phyloP scores from a whole-genome alignment of 2,329 filamentous ascomycete genomes.

The Byssochlamys sp. region DNA sequence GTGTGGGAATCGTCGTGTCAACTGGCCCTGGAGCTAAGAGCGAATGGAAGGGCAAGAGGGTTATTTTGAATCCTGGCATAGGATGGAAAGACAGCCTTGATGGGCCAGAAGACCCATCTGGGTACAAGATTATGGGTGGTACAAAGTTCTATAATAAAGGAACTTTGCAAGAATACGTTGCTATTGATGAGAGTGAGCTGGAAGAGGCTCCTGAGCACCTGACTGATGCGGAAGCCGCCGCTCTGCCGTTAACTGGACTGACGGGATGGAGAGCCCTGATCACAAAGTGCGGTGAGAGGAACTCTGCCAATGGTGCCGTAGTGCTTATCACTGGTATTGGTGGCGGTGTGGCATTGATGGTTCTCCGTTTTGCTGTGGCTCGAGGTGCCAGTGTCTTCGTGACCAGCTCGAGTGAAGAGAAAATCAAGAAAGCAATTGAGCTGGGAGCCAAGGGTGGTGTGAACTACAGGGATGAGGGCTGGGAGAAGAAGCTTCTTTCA shows the following conservation, averaged over 20 bases:
- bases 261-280: conserved; percentile 82
- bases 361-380: conserved; percentile 67
- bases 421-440: conserved; percentile 59
- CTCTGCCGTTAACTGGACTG: conserved; percentile 72
- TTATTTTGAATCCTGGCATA: conserved; percentile 66
- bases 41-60: conserved; percentile 54
- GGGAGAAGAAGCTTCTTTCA: conserved; percentile 64
- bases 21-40: conserved; percentile 47
- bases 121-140: conserved; percentile 40
- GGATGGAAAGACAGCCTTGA: conserved; percentile 65
- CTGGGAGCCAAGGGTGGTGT: conserved; percentile 77
- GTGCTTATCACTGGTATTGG: conserved; percentile 85
- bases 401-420: conserved; percentile 62
- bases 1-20: conserved; percentile 61
- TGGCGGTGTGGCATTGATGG: conserved; percentile 78
- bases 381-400: conserved; percentile 71
- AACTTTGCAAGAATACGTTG: conserved; percentile 64
- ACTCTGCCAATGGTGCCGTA: conserved; percentile 52
- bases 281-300: conserved; percentile 59
- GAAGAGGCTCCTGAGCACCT: conserved; percentile 69
- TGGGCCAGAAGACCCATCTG: conserved; percentile 58
- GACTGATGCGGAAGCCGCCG: conserved; percentile 63
- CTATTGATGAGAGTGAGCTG: conserved; percentile 61
- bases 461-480: conserved; percentile 64
- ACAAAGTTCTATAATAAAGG: conserved; percentile 57